Evolutionary conservation across 106 monocot genomes (phyloP).

Genomic region (Amphibolis antarctica): DNA sequence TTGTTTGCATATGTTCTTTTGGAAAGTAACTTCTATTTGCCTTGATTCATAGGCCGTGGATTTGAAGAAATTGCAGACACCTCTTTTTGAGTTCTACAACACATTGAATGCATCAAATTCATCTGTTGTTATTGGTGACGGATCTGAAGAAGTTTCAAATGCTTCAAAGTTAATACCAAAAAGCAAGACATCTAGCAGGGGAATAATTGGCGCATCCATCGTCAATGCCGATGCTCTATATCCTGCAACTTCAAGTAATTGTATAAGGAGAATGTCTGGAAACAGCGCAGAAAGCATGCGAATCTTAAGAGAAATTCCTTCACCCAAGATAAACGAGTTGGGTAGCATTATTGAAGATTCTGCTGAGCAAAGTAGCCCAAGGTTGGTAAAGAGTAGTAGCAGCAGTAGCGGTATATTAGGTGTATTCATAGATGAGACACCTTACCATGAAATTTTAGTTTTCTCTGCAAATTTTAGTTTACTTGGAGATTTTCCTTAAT

Average conservation of each 20-base stretch:
- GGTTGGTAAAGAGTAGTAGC: conserved; percentile 28
- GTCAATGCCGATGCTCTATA: conserved; percentile 8
- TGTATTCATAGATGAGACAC: too few species aligned
- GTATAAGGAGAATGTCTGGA: conserved; percentile 25
- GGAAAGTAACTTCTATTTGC: background rate
- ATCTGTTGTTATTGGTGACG: conserved; percentile 9
- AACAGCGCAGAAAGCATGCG: conserved; percentile 21
- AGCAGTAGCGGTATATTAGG: too few species aligned
- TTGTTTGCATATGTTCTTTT: background rate
- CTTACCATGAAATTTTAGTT: background rate
- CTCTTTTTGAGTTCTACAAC: conserved; percentile 86
- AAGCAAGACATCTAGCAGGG: conserved; percentile 37
- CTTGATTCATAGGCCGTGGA: conserved; percentile 58
- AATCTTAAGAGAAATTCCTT: conserved; percentile 67
- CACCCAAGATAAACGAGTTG: conserved; percentile 46
- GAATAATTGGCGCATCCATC: conserved; percentile 9
- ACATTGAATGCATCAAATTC: conserved; percentile 40
- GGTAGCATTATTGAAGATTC: conserved; percentile 29
- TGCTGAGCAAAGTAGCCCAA: conserved; percentile 29
- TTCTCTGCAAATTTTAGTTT: background rate
- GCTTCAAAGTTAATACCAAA: conserved; percentile 46
- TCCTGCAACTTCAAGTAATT: conserved; percentile 18
- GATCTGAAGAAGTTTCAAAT: conserved; percentile 26
- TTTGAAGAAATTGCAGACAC: conserved; percentile 90
- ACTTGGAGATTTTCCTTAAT: background rate